These are phyloP conservation scores for Mycena vulgaris DNA, from an alignment of 768 basidiomycete genomes.

Conservation along the genomic window DNA sequence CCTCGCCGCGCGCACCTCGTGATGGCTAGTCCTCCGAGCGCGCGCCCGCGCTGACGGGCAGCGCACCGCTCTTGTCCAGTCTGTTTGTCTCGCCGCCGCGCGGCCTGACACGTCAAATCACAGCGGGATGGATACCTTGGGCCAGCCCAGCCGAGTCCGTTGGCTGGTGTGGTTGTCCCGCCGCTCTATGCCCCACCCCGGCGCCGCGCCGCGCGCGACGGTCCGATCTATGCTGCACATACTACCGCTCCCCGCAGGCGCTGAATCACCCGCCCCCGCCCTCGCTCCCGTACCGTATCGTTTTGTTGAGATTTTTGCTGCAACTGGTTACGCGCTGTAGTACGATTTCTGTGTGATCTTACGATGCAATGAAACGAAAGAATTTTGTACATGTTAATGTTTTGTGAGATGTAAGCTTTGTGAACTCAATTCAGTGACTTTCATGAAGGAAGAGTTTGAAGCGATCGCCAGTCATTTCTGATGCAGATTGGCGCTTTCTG, in stretches of 20 bases:
- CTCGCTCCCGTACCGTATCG: slow-evolving; percentile 25
- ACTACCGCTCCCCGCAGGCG: neutral
- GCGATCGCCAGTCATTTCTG: neutral
- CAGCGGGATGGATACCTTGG: neutral
- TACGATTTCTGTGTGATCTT: slow-evolving; percentile 62
- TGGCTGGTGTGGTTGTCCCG: neutral
- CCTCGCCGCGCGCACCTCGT: slow-evolving; percentile 27
- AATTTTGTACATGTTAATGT: slow-evolving; percentile 26
- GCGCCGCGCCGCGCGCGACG: slow-evolving; percentile 23
- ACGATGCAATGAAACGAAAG: slow-evolving; percentile 57
- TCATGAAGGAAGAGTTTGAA: slow-evolving; percentile 34
- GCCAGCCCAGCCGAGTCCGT: neutral
- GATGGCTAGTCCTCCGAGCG: slow-evolving; percentile 36
- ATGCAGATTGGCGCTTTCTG: slow-evolving; percentile 27
- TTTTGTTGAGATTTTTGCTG: slow-evolving; percentile 43
- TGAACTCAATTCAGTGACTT: slow-evolving; percentile 11
- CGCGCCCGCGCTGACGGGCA: slow-evolving; percentile 28
- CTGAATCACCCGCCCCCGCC: neutral
- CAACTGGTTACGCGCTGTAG: slow-evolving; percentile 57
- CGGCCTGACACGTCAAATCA: neutral
- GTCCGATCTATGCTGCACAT: slow-evolving; percentile 18
- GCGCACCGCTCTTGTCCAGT: slow-evolving; percentile 1
- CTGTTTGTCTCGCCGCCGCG: slow-evolving; percentile 20
- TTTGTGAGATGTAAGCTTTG: neutral
- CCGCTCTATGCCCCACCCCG: slow-evolving; percentile 24